Evolutionary conservation across 2,329 filamentous ascomycete genomes (phyloP), one percentile per base, ranked within the genome.

Genomic region (Penicillium sclerotigenum): DNA sequence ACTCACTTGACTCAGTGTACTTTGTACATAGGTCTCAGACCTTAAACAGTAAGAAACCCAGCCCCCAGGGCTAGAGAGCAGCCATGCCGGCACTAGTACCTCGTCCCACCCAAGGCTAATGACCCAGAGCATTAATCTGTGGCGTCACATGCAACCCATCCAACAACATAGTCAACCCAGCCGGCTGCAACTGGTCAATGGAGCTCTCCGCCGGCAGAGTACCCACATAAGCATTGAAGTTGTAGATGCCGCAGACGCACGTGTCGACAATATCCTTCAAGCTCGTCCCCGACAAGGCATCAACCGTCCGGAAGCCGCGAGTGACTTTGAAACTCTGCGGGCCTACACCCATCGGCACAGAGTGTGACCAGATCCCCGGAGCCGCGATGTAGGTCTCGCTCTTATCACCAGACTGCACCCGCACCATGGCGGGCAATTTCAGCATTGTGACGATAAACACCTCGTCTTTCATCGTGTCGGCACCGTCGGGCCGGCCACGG

Each of bases 181-280:
- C 70, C 2, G 72, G 63, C 46, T 68, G 67, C 1, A 79, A 72
- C 47, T 68, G 62, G 52, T 79, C 76, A 29, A 73, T 59, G 4
- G 57, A 58, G 20, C 57, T 31, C 47, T 65, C 64, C 14, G 67
- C 62, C 24, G 81, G 80, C 3, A 83, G 69, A 1, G 74, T 79
- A 14, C 81, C 81, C 0, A 82, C 80, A 58, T 80, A 83, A 14
- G 80, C 76, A 56, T 84, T 84, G 71, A 79, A 83, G 69, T 83
- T 83, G 72, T 83, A 83, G 47, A 83, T 72, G 4, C 81, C 68
- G 41, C 66, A 83, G 18, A 76, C 68, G 62, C 82, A 84, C 16
- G 69, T 69, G 40, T 79, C 69, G 1, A 73, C 70, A 36, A 84
- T 77, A 37, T 82, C 75, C 68, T 79, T 80, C n/a, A 78, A 65